Conservation (phyloP, 441 rosid species). For the Macaranga tanarius region DNA sequence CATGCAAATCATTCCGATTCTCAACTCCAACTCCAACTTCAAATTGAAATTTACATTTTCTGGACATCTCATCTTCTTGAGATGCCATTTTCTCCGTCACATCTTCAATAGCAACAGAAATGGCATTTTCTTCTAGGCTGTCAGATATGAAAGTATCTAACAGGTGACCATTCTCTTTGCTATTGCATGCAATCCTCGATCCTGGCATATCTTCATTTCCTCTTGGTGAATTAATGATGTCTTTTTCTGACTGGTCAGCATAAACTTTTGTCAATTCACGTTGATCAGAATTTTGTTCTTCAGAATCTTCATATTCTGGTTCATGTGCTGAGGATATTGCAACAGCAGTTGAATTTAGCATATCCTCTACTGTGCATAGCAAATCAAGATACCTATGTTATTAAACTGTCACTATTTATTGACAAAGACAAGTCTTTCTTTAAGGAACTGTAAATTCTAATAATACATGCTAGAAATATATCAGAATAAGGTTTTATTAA, state of each 20-base stretch:
- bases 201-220: constrained; percentile 16
- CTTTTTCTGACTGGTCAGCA: constrained; percentile 4
- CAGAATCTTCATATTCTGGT: constrained; percentile 24
- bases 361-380: constrained; percentile 28
- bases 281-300: constrained; percentile 19
- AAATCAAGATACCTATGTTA: not conserved
- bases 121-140: constrained; percentile 18
- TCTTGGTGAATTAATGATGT: constrained; percentile 3
- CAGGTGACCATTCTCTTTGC: constrained; percentile 27
- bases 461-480: not conserved
- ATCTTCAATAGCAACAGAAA: constrained; percentile 17
- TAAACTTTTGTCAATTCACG: constrained; percentile 16
- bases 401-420: not conserved
- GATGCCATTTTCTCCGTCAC: constrained; percentile 13
- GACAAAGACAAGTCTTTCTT: not conserved
- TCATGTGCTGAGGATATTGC: constrained; percentile 13
- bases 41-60: constrained; percentile 20
- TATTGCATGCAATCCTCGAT: constrained; percentile 18
- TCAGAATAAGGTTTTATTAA: constrained; percentile 21
- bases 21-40: constrained; percentile 22
- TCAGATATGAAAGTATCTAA: constrained; percentile 1
- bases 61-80: constrained; percentile 13
- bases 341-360: constrained; percentile 10
- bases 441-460: constrained; percentile 1
- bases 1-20: constrained; percentile 1